Base-by-base conservation (phyloP, 371 early-diverging fungal species). In the Rhizomucor pusillus region DNA sequence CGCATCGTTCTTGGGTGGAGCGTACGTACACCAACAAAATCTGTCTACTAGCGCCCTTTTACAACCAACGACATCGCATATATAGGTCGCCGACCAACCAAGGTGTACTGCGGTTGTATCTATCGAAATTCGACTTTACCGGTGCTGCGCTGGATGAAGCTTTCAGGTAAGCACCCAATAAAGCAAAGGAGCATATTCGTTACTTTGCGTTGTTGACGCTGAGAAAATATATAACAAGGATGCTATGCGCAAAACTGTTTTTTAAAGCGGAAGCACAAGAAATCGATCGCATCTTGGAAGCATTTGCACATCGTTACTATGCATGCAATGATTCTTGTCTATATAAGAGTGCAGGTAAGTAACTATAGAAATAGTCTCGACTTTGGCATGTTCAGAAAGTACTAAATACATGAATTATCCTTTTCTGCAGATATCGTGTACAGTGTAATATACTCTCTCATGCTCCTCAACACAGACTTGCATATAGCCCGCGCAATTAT, bases 191-290 rank as follows among this genome's bases (percentile, higher is more conserved):
- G 3, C 47, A 7, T 46, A 3, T 23, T 2, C 47, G 7, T 7
- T 13, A 13, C 23, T 16, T 39, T 18, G 3, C 16, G 9, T 41
- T 16, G 29, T 41, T 56, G 57, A 61, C 20, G 41, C 34, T 35
- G 6, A 41, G 14, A 18, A 20, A 5, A 33, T 54, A 14, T 35
- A 10, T 16, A 1, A 45, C 35, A 50, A 73, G 75, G 56, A 80
- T 66, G 34, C 67, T 95, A 25, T 92, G 93, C 54, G 73, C 76
- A 22, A 85, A 89, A 29, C 69, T 95, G 1, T 84, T 85, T 20
- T 73, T 97, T 59, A 89, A 87, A 44, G 97, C 92, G 14, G 97
- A 97, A 67, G 86, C 95, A 5, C 97, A 97, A 69, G 82, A 87
- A 48, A 86, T 94, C 33, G 94, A 93, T 68, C 80, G 95, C 5